These are phyloP conservation scores for Pythium phragmiticola DNA, from an alignment of 352 stramenopile genomes.

Conservation along the genomic window DNA sequence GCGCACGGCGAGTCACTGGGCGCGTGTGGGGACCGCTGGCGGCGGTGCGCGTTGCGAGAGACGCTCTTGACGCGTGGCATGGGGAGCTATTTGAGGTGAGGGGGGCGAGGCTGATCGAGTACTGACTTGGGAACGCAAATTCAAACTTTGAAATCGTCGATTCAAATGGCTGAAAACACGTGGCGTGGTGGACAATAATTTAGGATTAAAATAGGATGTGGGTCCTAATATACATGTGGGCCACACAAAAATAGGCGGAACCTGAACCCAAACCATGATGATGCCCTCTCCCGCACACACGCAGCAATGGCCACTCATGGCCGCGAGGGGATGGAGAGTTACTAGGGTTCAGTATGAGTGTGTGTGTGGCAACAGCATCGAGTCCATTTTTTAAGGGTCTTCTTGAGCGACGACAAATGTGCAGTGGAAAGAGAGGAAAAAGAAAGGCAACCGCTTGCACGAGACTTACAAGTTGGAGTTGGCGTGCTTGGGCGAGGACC, in stretches of 20 bases:
- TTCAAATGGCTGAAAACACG: conserved; percentile 16
- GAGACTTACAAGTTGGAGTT: conserved; percentile 52
- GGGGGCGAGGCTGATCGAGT: neutral
- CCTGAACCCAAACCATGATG: neutral
- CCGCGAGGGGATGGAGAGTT: too few relatives aligned
- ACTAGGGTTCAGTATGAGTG: too few relatives aligned
- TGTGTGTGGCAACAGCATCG: too few relatives aligned
- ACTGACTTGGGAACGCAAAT: conserved; percentile 23
- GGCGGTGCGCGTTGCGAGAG: conserved; percentile 19
- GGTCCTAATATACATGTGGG: neutral
- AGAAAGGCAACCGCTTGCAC: neutral
- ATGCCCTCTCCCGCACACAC: too few relatives aligned
- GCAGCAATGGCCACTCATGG: too few relatives aligned
- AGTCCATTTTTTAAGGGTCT: too few relatives aligned
- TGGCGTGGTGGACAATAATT: conserved; percentile 8
- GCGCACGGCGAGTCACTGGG: conserved; percentile 10
- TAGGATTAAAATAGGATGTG: neutral
- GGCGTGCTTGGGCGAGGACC: conserved; percentile 39
- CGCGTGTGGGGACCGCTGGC: conserved; percentile 8
- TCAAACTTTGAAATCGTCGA: conserved; percentile 26
- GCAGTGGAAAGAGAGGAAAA: neutral
- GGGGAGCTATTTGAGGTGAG: neutral
- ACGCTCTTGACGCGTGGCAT: conserved; percentile 20
- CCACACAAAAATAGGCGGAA: neutral
- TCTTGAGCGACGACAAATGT: neutral